These are phyloP conservation scores for Penicillium sp. DNA, from an alignment of 2,329 filamentous ascomycete genomes.

Conservation along the genomic window DNA sequence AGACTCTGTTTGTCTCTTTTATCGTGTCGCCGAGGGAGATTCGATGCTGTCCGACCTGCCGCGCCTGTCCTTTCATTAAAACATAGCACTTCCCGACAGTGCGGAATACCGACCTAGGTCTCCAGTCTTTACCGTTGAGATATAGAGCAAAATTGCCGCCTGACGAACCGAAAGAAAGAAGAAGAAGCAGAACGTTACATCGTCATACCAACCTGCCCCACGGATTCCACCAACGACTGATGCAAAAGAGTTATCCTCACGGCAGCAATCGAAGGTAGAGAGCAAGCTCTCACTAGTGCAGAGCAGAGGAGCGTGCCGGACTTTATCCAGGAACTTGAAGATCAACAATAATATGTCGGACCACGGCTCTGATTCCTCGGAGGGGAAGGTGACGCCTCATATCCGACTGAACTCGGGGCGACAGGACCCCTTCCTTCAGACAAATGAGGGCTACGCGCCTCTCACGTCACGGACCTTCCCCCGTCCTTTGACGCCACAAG, in stretches of 20 bases:
- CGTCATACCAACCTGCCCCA: background rate
- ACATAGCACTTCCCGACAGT: conserved; percentile 12
- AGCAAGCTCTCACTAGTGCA: background rate
- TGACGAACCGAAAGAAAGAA: background rate
- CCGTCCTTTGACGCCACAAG: conserved; percentile 18
- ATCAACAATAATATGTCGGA: conserved; percentile 15
- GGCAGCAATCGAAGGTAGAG: background rate
- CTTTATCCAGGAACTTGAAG: background rate
- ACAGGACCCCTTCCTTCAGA: conserved; percentile 43
- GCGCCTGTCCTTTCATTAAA: conserved; percentile 21
- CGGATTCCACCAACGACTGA: background rate
- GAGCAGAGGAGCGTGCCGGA: background rate
- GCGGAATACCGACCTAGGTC: background rate
- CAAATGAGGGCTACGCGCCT: conserved; percentile 24
- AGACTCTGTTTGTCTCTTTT: conserved; percentile 9
- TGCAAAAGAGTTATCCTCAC: background rate
- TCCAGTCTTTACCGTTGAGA: conserved; percentile 10
- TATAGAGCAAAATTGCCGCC: background rate
- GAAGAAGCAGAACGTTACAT: background rate
- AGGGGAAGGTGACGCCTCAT: conserved; percentile 42
- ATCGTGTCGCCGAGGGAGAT: conserved; percentile 39
- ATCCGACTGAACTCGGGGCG: conserved; percentile 57
- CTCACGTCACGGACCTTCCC: conserved; percentile 18
- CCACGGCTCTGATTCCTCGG: conserved; percentile 9
- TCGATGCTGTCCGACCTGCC: conserved; percentile 41